phyloP scores from a whole-genome alignment of 495 filamentous ascomycete genomes.

The Tetracladium setigerum region DNA sequence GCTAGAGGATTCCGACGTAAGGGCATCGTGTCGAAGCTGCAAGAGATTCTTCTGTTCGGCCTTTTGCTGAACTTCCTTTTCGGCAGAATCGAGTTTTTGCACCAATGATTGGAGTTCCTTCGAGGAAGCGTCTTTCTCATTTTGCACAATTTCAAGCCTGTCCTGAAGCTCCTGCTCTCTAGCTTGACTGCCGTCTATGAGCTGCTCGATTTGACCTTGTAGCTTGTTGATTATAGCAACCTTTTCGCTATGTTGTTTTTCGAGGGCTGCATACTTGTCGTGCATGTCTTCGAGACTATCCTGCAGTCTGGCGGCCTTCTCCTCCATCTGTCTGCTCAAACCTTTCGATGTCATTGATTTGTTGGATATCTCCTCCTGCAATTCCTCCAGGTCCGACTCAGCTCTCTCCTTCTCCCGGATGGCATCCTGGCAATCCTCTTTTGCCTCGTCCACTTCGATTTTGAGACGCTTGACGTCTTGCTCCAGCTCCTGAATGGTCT shows the following conservation, averaged over 20 bases:
- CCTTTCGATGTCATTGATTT: conserved; percentile 72
- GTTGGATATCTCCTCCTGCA: conserved; percentile 71
- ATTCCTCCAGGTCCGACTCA: conserved; percentile 50
- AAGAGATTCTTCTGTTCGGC: conserved; percentile 64
- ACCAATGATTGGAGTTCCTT: conserved; percentile 35
- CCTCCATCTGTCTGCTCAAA: conserved; percentile 68
- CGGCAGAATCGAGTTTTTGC: conserved; percentile 40
- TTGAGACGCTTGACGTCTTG: conserved; percentile 33
- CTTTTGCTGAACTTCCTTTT: conserved; percentile 37
- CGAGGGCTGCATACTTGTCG: conserved; percentile 32
- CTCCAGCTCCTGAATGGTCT: conserved; percentile 41
- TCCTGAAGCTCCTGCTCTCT: conserved; percentile 34
- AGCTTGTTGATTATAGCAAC: conserved; percentile 14
- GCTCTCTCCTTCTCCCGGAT: conserved; percentile 51
- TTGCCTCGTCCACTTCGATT: conserved; percentile 47
- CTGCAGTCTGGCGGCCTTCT: conserved; percentile 57
- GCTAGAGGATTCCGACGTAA: conserved; percentile 58
- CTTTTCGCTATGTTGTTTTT: conserved; percentile 11
- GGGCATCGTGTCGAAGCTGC: conserved; percentile 58
- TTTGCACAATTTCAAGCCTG: conserved; percentile 33
- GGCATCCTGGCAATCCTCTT: conserved; percentile 55
- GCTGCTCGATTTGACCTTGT: conserved; percentile 21
- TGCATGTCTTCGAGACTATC: conserved; percentile 53
- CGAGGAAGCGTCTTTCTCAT: conserved; percentile 31
- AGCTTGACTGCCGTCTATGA: conserved; percentile 34